Evolutionary conservation across 495 filamentous ascomycete species (phyloP), one percentile per base, ranked within the genome.

Genomic region (Annulohypoxylon bovei): DNA sequence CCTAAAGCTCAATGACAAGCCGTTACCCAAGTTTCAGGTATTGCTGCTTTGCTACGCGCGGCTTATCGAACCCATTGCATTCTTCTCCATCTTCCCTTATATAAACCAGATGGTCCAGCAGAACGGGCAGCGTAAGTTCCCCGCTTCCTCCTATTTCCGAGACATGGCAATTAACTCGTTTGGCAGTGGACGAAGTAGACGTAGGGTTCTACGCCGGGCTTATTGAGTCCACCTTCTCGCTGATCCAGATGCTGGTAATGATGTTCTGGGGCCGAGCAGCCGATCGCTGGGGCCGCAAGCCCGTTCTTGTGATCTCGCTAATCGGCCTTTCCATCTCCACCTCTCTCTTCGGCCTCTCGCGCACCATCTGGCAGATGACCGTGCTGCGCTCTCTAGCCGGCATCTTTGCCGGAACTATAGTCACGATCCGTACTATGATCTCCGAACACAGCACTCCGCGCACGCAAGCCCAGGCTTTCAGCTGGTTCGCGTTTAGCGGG

Each of bases 41-140:
- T 68, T 88, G 40, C 75, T 90, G 3, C 85, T 93, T 20, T 92
- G 90, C 78, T 90, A 85, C 73, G 87, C 88, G 1, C 84, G 89
- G 8, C 75, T 88, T n/a, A 76, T 91, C n/a, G 91, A 93, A 76
- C 90, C 91, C 3, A 81, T 92, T 32, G 88, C 89, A 14, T 93
- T 89, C 79, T 93, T 92, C 79, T 85, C 82, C 70, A 92, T 92
- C 74, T 89, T 93, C 74, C 91, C 91, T 0, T 93, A 90, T 78
- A 86, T 93, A 75, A 90, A 87, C 72, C 78, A 88, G 67, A 93
- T 93, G 91, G 85, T 89, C 4, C 80, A 85, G 71, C 79, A 86
- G 30, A 87, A 85, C 66, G 90, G 89, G 3, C 66, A 81, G 30
- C 71, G 70, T 72, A 65, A 37, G 69, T 32, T 20, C 32, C 49